Base-by-base conservation (phyloP, 352 stramenopile genomes). In the Globisporangium perplexum region DNA sequence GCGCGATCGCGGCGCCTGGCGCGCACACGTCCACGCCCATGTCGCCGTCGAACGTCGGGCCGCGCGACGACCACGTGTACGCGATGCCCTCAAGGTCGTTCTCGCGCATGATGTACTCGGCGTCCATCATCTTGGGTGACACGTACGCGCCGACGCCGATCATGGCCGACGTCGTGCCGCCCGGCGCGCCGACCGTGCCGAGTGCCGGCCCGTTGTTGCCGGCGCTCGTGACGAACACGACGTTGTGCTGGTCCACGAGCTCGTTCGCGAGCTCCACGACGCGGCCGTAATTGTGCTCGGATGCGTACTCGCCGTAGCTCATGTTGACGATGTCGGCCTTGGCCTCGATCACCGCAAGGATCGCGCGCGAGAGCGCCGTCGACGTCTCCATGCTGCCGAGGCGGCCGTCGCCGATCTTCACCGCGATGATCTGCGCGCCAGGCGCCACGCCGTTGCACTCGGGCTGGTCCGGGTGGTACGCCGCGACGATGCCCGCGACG, bases 201-300 rank as follows among this genome's bases (percentile, higher is more conserved):
- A 99, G 66, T 1, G 94, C 95, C n/a, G 96, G 96, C 12, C 96
- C 96, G 68, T 98, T 96, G 66, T 99, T 99, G 22, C 96, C 96
- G 0, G 94, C 96, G 55, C 84, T 96, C 17, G 83, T 86, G 41
- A 98, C 85, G 50, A 98, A 98, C 30, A 90, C 84, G 50, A 98
- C 86, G 53, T 92, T 95, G 60, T 97, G 86, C 53, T 96, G 83
- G 30, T 94, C 71, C 30, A 98, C 87, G 15, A 97, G 70, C 42
- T 98, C 87, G 39, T 96, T 81, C 45, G 85, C 82, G 28, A 97
- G 60, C 56, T 97, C 76, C 8, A 95, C 74, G 22, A 98, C 69
- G 47, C 93, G 77, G n/a, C 94, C 91, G 41, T 68, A 73, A 67
- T 98, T 86, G 48, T 94, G 83, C 62, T 96, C 65, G 22, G 68